Evolutionary conservation across 2,329 filamentous ascomycete species (phyloP).

Genomic region (Apiospora marii): DNA sequence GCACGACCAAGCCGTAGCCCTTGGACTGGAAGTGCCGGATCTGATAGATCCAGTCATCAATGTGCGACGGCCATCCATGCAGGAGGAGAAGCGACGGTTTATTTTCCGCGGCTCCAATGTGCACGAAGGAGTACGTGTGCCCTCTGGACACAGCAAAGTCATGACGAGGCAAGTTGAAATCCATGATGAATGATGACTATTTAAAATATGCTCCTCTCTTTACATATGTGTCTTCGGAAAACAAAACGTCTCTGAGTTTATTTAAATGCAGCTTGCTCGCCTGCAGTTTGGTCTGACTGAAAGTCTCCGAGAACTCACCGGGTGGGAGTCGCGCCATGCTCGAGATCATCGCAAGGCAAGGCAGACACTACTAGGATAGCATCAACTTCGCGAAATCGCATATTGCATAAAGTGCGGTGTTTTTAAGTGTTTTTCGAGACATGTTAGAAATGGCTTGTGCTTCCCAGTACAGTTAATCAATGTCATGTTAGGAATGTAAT

Average conservation of each 20-base stretch:
- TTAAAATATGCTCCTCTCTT: background rate
- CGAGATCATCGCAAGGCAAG: background rate
- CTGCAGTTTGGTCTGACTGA: no score
- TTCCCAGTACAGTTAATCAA: background rate
- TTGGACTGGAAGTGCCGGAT: conserved; percentile 40
- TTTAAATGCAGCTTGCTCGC: background rate
- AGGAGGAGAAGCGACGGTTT: conserved; percentile 25
- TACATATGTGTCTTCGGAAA: background rate
- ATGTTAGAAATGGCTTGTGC: no score
- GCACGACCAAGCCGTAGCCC: conserved; percentile 41
- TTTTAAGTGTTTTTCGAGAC: background rate
- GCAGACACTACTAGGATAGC: no score
- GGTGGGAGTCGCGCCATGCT: background rate
- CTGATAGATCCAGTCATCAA: conserved; percentile 28
- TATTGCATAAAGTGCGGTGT: background rate
- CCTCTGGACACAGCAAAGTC: conserved; percentile 39
- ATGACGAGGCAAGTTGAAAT: background rate
- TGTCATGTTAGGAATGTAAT: background rate
- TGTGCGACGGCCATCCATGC: conserved; percentile 27
- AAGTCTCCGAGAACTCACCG: conserved; percentile 12
- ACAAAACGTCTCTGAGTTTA: background rate
- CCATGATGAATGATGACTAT: background rate
- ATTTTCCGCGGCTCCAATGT: background rate
- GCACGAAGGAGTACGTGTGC: conserved; percentile 25
- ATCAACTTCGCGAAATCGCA: background rate